A percentile compares a stretch with the other conserved stretches of the same genome.
phyloP scores from a whole-genome alignment of 2,329 filamentous ascomycete species.

The Aspergillus sp. region DNA sequence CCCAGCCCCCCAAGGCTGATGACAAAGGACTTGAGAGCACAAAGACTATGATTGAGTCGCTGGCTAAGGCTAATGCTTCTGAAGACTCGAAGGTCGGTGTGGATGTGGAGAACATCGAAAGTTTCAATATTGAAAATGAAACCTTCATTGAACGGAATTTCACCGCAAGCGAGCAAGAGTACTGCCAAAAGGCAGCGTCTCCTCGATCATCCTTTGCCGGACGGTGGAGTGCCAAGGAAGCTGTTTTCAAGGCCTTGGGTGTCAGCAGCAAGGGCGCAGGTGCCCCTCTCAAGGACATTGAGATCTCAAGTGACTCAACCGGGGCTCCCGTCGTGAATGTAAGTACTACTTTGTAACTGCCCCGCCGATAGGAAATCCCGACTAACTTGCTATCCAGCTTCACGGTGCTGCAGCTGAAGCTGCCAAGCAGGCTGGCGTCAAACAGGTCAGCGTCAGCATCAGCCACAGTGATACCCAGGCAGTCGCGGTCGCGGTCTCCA shows the following conservation, averaged over 20 bases:
- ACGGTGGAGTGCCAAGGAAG: slow-evolving; percentile 96
- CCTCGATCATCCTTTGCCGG: slow-evolving; percentile 91
- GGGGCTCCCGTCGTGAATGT: slow-evolving; percentile 84
- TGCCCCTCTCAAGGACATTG: slow-evolving; percentile 89
- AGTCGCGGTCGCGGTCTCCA: slow-evolving; percentile 87
- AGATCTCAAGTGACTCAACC: slow-evolving; percentile 77
- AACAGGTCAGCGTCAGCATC: slow-evolving; percentile 87
- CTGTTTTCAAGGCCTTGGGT: slow-evolving; percentile 95
- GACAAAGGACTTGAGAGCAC: slow-evolving; percentile 64
- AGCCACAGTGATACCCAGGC: slow-evolving; percentile 94
- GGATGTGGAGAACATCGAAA: slow-evolving; percentile 84
- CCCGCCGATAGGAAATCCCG: background rate
- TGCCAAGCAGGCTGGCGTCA: slow-evolving; percentile 83
- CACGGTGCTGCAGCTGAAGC: slow-evolving; percentile 80
- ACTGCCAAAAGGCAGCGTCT: slow-evolving; percentile 77
- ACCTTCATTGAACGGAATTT: slow-evolving; percentile 96
- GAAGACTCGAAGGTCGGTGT: slow-evolving; percentile 82
- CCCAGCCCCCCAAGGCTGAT: slow-evolving; percentile 65
- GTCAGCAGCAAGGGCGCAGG: slow-evolving; percentile 85
- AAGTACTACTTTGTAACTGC: slow-evolving; percentile 47
- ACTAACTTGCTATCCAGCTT: slow-evolving; percentile 60
- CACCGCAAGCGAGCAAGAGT: slow-evolving; percentile 76
- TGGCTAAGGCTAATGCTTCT: slow-evolving; percentile 65
- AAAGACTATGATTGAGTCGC: slow-evolving; percentile 72
- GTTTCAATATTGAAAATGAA: slow-evolving; percentile 90